phyloP scores from a whole-genome alignment of 148 eudicot genomes.

The Arbutus unedo region DNA sequence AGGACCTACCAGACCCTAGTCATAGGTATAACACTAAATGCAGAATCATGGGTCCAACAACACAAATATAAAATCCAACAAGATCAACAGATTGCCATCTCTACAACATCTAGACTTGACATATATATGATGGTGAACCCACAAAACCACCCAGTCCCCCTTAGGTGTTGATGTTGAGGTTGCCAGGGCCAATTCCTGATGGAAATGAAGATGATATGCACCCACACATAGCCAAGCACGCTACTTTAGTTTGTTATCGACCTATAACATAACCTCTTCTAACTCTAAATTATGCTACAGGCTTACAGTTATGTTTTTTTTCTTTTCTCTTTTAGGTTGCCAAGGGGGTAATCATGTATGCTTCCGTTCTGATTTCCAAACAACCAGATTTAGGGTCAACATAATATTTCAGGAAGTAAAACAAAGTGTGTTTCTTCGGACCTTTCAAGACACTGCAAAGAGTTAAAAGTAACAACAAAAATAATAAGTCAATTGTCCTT shows the following conservation, averaged over 20 bases:
- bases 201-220: not conserved
- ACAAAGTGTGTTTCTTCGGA: not conserved
- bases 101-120: not conserved
- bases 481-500: constrained; percentile 27
- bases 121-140: not conserved
- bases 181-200: not conserved
- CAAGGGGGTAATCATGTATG: not conserved
- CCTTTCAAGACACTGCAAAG: constrained; percentile 7
- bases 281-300: not conserved
- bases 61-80: not conserved
- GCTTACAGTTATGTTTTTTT: not conserved
- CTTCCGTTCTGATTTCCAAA: constrained; percentile 6
- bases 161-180: not conserved
- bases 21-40: not conserved
- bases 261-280: not conserved
- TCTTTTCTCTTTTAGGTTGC: not conserved
- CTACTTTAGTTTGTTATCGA: not conserved
- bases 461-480: not conserved
- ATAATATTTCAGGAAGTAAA: not conserved
- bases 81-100: not conserved
- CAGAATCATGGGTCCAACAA: not conserved
- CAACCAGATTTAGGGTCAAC: not conserved
- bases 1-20: not conserved
- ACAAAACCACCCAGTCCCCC: constrained; percentile 1
- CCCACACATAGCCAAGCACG: not conserved